A percentile compares a stretch with the other conserved stretches of the same genome.
Conservation (phyloP, 768 basidiomycete species). For the Termitomyces sp. region DNA sequence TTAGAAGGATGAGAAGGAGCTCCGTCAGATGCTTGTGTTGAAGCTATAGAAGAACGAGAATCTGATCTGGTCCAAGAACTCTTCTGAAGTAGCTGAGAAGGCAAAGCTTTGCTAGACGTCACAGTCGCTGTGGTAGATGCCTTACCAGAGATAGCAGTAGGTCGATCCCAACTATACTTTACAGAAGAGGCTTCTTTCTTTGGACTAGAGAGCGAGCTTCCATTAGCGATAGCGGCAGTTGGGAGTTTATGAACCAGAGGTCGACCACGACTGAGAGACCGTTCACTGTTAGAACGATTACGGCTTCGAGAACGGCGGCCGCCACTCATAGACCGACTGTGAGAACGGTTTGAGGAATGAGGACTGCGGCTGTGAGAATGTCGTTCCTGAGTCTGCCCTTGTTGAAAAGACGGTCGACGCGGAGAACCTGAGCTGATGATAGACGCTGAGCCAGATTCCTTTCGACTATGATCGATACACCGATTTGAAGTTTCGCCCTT, state of each 20-base stretch:
- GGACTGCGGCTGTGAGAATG: constrained; percentile 17
- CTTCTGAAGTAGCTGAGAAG: constrained; percentile 26
- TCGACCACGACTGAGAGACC: constrained; percentile 13
- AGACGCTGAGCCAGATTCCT: constrained; percentile 26
- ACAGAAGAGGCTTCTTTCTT: constrained; percentile 7
- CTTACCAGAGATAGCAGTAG: constrained; percentile 3
- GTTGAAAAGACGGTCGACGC: constrained; percentile 18
- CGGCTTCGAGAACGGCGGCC: constrained; percentile 13
- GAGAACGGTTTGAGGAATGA: constrained; percentile 15
- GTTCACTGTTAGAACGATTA: constrained; percentile 14
- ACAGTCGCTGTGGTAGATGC: background rate
- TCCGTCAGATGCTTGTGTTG: constrained; percentile 42
- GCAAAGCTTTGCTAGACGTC: constrained; percentile 5
- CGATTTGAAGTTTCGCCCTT: constrained; percentile 19
- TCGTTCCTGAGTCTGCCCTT: constrained; percentile 12
- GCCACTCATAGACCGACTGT: constrained; percentile 14
- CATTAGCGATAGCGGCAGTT: background rate
- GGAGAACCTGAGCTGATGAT: constrained; percentile 25
- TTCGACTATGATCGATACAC: constrained; percentile 21
- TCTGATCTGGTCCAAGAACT: constrained; percentile 40
- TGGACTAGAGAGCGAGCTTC: constrained; percentile 2
- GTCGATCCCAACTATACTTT: constrained; percentile 16
- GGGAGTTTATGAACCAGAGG: constrained; percentile 4
- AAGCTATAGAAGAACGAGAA: constrained; percentile 59
- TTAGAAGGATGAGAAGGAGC: constrained; percentile 20